Evolutionary conservation across 192 early-diverging fungal genomes (phyloP).

Genomic region (Podila minutissima): DNA sequence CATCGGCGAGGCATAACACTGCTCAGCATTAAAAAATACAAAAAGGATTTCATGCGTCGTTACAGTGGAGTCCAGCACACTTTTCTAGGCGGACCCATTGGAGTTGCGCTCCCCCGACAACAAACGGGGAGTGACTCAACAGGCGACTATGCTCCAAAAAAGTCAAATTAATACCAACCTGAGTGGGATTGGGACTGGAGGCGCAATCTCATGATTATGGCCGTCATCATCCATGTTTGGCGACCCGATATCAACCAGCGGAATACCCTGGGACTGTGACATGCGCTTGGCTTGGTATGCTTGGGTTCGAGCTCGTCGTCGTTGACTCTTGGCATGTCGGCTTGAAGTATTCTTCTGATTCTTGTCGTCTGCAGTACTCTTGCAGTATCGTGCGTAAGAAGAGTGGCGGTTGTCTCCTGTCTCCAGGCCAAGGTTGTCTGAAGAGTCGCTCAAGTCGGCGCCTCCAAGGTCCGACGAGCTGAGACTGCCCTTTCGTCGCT

Average conservation of each 20-base stretch:
- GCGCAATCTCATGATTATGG: conserved; percentile 7
- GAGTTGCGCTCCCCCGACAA: not conserved
- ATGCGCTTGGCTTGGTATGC: conserved; percentile 39
- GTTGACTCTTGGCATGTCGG: conserved; percentile 24
- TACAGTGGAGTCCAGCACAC: conserved; percentile 23
- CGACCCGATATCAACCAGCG: conserved; percentile 37
- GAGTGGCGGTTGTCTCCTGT: not conserved
- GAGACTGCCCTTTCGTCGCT: conserved; percentile 12
- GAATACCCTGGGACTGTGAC: conserved; percentile 15
- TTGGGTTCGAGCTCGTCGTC: conserved; percentile 22
- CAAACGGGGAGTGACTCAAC: not conserved
- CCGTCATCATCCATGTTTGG: conserved; percentile 47
- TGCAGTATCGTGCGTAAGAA: not conserved
- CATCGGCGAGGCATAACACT: conserved; percentile 49
- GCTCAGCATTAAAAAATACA: conserved; percentile 36
- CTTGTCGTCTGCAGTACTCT: not conserved
- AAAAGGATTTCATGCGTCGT: conserved; percentile 37
- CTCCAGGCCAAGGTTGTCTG: not conserved
- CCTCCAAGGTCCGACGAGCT: conserved; percentile 5
- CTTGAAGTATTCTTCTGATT: not conserved
- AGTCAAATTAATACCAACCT: conserved; percentile 26
- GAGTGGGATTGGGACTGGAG: conserved; percentile 41
- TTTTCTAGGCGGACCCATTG: not conserved
- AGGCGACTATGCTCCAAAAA: too few relatives aligned
- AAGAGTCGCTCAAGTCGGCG: not conserved